Percentiles rank a stretch among this genome's conserved stretches.
Evolutionary conservation across 1,139 yeast genomes (phyloP).

Genomic region (Yamadazyma songkhlaensis): DNA sequence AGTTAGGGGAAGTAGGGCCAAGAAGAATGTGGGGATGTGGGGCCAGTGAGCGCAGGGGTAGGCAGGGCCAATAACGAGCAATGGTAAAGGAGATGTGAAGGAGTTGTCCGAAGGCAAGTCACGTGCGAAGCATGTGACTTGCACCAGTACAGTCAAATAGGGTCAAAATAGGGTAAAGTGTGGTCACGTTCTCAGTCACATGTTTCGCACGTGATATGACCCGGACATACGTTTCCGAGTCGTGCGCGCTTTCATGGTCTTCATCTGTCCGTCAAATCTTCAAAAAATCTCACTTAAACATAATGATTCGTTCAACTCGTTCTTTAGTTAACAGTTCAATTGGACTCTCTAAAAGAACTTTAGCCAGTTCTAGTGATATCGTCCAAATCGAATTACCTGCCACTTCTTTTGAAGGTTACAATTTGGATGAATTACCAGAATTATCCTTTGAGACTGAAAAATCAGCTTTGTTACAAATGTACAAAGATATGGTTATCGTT

Average conservation of each 20-base stretch:
- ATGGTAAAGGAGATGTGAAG: too few relatives aligned
- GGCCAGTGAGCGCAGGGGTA: too few relatives aligned
- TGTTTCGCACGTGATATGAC: too few relatives aligned
- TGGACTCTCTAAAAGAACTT: conserved; percentile 23
- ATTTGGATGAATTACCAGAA: conserved; percentile 64
- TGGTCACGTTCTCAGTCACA: too few relatives aligned
- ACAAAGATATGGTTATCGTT: conserved; percentile 90
- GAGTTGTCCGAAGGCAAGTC: too few relatives aligned
- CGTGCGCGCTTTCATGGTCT: conserved; percentile 2
- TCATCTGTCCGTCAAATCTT: conserved; percentile 4
- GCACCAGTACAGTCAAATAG: too few relatives aligned
- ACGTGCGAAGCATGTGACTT: too few relatives aligned
- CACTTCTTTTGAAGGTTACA: conserved; percentile 76
- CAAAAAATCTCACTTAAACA: conserved; percentile 1
- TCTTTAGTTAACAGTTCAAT: conserved; percentile 8
- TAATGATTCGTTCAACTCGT: conserved; percentile 9
- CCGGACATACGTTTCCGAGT: conserved; percentile 1
- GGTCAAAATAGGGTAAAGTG: too few relatives aligned
- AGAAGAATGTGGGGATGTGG: too few relatives aligned
- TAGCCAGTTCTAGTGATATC: conserved; percentile 40
- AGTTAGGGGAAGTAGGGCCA: too few relatives aligned
- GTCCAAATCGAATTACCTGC: conserved; percentile 67
- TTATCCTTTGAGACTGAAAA: conserved; percentile 76
- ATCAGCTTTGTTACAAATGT: conserved; percentile 81
- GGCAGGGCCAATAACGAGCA: too few relatives aligned